Conservation (phyloP, 192 early-diverging fungal species). For the Backusella circina region DNA sequence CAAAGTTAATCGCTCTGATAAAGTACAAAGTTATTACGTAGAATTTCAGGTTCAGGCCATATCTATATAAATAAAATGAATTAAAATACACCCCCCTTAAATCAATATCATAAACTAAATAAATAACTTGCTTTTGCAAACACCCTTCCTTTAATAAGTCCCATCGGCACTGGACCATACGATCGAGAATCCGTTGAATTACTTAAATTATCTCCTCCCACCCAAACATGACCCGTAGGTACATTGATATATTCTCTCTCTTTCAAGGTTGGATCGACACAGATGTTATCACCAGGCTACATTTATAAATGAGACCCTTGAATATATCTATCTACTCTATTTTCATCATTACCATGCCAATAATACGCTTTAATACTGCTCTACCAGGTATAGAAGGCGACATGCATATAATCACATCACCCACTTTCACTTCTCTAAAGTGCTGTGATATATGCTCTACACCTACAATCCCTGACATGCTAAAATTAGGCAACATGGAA, state of each 20-base stretch:
- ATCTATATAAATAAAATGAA: background rate
- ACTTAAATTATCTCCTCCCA: conserved; percentile 87
- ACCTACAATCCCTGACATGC: conserved; percentile 69
- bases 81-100: background rate
- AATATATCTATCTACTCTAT: no score
- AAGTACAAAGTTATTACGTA: background rate
- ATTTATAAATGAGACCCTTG: background rate
- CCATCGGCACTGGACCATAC: conserved; percentile 86
- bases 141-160: conserved; percentile 75
- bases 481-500: conserved; percentile 91
- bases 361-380: conserved; percentile 75
- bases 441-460: conserved; percentile 64
- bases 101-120: no score
- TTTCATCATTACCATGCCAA: conserved; percentile 60
- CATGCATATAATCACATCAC: conserved; percentile 76
- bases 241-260: conserved; percentile 60
- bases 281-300: conserved; percentile 78
- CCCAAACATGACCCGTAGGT: conserved; percentile 87
- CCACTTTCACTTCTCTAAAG: conserved; percentile 54
- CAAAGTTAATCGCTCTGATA: background rate
- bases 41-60: background rate
- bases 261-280: conserved; percentile 67
- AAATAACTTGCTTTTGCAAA: conserved; percentile 44
- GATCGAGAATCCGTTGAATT: conserved; percentile 89
- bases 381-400: conserved; percentile 68